Percentiles rank a stretch among this genome's conserved stretches.
Evolutionary conservation across 495 filamentous ascomycete genomes (phyloP).

Genomic region (Tuber aestivum): DNA sequence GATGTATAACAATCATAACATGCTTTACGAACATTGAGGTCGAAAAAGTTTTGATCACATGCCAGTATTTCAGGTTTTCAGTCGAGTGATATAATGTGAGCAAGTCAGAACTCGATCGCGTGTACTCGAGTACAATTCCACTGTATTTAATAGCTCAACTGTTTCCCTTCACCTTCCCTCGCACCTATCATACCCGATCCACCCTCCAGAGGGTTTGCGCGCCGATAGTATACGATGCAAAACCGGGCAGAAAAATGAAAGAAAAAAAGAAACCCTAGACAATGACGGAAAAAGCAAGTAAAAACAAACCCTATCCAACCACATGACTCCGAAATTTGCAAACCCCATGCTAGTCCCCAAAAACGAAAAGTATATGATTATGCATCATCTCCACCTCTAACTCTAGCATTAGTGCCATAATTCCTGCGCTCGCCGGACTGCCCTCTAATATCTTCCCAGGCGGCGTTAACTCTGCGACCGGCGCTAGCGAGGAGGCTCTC

Average conservation of each 20-base stretch:
- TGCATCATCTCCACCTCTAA: not conserved
- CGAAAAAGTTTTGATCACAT: not conserved
- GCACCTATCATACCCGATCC: not conserved
- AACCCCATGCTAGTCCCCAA: not conserved
- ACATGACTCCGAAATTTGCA: not conserved
- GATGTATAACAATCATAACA: not conserved
- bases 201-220: not conserved
- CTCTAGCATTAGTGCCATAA: slow-evolving; percentile 21
- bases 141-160: not conserved
- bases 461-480: slow-evolving; percentile 70
- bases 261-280: not conserved
- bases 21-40: not conserved
- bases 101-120: not conserved
- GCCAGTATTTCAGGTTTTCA: too few relatives aligned
- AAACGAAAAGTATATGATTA: not conserved
- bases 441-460: slow-evolving; percentile 62
- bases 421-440: slow-evolving; percentile 14
- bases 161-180: not conserved
- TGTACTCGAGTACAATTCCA: not conserved
- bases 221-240: not conserved
- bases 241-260: not conserved
- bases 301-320: not conserved
- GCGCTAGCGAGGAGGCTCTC: slow-evolving; percentile 81
- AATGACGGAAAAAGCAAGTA: not conserved
- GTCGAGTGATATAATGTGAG: not conserved